Percentiles rank a stretch among this genome's conserved stretches.
phyloP scores from a whole-genome alignment of 2,329 filamentous ascomycete genomes.

The Mariannaea sp. region DNA sequence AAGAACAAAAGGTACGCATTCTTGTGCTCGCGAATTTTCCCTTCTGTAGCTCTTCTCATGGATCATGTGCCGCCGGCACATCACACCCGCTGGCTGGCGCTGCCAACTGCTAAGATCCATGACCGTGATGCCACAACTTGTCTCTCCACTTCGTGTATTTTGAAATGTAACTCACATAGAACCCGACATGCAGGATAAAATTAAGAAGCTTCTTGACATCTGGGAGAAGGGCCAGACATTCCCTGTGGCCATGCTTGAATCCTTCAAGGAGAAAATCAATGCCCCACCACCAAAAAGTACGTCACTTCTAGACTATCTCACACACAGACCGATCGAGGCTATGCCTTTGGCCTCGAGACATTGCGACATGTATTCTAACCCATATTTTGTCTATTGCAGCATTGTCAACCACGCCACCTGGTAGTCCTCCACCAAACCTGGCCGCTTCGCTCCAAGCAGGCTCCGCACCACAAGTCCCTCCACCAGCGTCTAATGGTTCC shows the following conservation, averaged over 20 bases:
- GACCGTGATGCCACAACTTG: conserved; percentile 25
- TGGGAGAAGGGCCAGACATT: conserved; percentile 98
- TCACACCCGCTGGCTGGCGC: conserved; percentile 17
- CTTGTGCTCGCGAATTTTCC: conserved; percentile 30
- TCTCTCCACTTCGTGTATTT: conserved; percentile 22
- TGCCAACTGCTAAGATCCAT: conserved; percentile 22
- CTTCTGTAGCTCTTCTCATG: conserved; percentile 31
- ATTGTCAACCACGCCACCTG: conserved; percentile 72
- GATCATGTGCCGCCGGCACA: conserved; percentile 23
- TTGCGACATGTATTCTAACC: conserved; percentile 48
- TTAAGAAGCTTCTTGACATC: conserved; percentile 90
- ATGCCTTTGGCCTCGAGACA: neutral
- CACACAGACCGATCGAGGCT: neutral
- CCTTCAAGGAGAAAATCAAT: conserved; percentile 81
- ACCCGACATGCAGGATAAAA: conserved; percentile 78
- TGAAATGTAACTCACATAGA: conserved; percentile 47
- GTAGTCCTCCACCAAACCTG: conserved; percentile 59
- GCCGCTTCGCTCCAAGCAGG: conserved; percentile 46
- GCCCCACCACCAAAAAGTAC: conserved; percentile 67
- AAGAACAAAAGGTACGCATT: conserved; percentile 93
- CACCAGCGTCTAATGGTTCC: conserved; percentile 50
- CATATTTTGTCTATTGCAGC: conserved; percentile 52
- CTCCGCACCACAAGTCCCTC: conserved; percentile 46
- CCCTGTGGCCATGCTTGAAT: conserved; percentile 74
- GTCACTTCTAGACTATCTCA: conserved; percentile 40